Conservation (phyloP, 1,139 yeast genomes). For the Scheffersomyces titani region DNA sequence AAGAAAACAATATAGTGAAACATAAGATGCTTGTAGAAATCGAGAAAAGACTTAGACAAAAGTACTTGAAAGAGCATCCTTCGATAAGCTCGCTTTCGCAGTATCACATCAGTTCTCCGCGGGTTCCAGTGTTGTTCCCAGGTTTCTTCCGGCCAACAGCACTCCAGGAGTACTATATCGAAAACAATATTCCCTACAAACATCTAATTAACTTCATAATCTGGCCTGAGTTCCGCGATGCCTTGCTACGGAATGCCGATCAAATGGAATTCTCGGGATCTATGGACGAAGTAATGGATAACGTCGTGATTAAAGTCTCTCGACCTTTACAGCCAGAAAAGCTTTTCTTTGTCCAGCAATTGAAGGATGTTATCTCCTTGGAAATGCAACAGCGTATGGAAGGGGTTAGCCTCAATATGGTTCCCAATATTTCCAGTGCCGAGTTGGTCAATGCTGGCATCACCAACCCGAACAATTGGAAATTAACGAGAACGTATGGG, state of each 20-base stretch:
- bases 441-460: constrained; percentile 1
- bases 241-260: background rate
- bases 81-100: background rate
- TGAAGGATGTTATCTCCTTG: background rate
- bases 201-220: background rate
- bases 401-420: background rate
- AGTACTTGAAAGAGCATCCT: background rate
- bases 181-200: background rate
- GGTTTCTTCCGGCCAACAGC: background rate
- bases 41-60: background rate
- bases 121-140: background rate
- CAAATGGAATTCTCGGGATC: background rate
- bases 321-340: background rate
- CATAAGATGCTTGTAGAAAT: background rate
- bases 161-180: background rate
- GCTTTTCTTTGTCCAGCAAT: background rate
- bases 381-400: background rate
- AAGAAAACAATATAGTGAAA: background rate
- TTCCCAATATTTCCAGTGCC: background rate
- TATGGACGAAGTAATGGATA: background rate
- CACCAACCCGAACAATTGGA: background rate
- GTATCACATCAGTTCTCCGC: background rate
- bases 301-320: background rate
- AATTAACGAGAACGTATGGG: background rate
- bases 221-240: constrained; percentile 1